These are phyloP conservation scores for Candida sanyiensis DNA, from an alignment of 805 yeast species.

Conservation along the genomic window DNA sequence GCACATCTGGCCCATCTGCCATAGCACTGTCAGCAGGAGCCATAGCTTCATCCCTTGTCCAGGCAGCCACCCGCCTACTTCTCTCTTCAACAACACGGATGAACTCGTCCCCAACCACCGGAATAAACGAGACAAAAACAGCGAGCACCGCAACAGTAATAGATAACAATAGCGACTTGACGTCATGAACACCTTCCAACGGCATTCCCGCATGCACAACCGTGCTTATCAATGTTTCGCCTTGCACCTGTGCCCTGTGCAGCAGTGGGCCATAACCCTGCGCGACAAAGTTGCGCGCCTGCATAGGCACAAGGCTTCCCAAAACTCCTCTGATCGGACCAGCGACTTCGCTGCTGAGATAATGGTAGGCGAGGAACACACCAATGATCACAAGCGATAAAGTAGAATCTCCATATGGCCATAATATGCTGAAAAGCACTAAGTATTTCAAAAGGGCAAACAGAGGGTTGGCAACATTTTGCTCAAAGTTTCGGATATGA, in stretches of 20 bases:
- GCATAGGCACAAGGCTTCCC: not conserved
- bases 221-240: not conserved
- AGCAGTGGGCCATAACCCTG: not conserved
- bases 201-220: not conserved
- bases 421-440: not conserved
- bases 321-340: not conserved
- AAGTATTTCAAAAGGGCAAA: not conserved
- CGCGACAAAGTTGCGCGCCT: not conserved
- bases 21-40: too few relatives aligned
- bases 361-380: not conserved
- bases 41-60: not conserved
- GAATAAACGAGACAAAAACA: not conserved
- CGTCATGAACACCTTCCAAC: not conserved
- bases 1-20: too few relatives aligned
- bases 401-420: not conserved
- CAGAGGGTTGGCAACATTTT: not conserved
- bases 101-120: not conserved
- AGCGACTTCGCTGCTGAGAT: not conserved
- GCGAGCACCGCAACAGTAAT: not conserved
- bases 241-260: not conserved
- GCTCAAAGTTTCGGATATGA: not conserved
- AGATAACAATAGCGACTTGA: not conserved
- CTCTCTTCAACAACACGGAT: not conserved
- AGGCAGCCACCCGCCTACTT: not conserved
- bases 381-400: not conserved